Base-by-base conservation (phyloP, 2,329 filamentous ascomycete species). In the Xylariaceae sp. region DNA sequence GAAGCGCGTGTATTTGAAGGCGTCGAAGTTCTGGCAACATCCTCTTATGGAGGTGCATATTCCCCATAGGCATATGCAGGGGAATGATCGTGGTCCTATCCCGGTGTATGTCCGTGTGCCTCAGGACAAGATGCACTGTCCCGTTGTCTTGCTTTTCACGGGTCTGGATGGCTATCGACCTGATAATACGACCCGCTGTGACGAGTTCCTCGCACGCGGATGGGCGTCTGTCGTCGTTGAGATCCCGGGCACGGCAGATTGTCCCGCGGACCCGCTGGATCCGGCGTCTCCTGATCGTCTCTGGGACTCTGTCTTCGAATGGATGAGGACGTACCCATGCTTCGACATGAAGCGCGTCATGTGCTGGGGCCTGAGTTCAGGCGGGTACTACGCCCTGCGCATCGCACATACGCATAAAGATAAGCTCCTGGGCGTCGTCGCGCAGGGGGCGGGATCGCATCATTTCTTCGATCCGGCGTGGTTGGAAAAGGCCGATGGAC, bases 161-260 rank as follows among this genome's bases (percentile, higher is more conserved):
- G 84, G 84, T 1, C 74, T 87, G 6, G 84, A 87, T 69, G 84
- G 84, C 2, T 85, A 87, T 69, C 72, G 84, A 13, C 83, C 83
- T 0, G 85, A 87, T 71, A 86, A 86, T 69, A 85, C 83, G 2
- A 74, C 76, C 55, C 80, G 85, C 0, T 81, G 78, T 48, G 76
- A 88, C 55, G 85, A 87, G 73, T 86, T 88, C 66, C 73, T 86
- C 4, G 71, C 76, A 1, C 80, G 85, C 48, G 86, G 85, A 2
- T 89, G 86, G 85, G 86, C 78, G 0, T 76, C 75, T 8, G 77
- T 89, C 2, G 80, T 87, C 23, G 78, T 79, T 7, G 87, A 89
- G 71, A 86, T 88, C 58, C 85, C 85, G 0, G 86, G 85, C 0
- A 88, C 85, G 3, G 86, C 84, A 4, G 86, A 89, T 69, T 88